Percentiles rank a stretch among this genome's conserved stretches.
Conservation (phyloP, 805 yeast genomes). For the Kazachstania taianensis region DNA sequence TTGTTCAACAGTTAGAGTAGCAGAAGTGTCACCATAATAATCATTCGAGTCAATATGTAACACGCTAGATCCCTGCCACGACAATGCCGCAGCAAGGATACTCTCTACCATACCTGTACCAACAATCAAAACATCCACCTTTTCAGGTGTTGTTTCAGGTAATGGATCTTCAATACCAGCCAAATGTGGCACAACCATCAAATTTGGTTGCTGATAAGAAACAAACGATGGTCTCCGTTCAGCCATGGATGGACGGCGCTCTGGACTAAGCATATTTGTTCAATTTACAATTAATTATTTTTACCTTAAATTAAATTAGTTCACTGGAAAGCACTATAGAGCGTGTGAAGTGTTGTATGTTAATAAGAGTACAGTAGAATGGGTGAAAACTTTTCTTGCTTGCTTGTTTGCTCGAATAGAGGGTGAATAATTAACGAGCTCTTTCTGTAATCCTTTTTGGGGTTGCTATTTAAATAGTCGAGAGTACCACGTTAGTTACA, state of each 20-base stretch:
- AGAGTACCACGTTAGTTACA: too few species aligned
- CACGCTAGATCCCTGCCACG: conserved; percentile 98
- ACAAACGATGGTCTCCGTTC: conserved; percentile 53
- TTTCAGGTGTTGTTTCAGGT: conserved; percentile 48
- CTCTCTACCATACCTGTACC: conserved; percentile 91
- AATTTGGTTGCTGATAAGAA: conserved; percentile 12
- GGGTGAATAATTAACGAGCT: too few species aligned
- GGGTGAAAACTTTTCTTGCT: too few species aligned
- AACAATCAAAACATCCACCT: conserved; percentile 79
- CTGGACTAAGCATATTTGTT: conserved; percentile 23
- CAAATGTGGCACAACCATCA: conserved; percentile 48
- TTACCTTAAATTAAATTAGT: too few species aligned
- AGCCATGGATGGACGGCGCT: conserved; percentile 55
- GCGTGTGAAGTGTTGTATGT: too few species aligned
- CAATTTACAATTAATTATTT: too few species aligned
- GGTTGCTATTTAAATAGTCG: too few species aligned
- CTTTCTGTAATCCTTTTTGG: too few species aligned
- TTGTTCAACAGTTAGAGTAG: conserved; percentile 82
- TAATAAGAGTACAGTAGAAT: too few species aligned
- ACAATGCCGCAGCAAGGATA: conserved; percentile 82
- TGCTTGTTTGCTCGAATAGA: too few species aligned
- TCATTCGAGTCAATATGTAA: conserved; percentile 78
- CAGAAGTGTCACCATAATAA: conserved; percentile 81
- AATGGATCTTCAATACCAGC: conserved; percentile 73
- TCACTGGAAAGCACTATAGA: too few species aligned